Conservation (phyloP, 2,329 filamentous ascomycete species). For the Aspergillus tamarii region DNA sequence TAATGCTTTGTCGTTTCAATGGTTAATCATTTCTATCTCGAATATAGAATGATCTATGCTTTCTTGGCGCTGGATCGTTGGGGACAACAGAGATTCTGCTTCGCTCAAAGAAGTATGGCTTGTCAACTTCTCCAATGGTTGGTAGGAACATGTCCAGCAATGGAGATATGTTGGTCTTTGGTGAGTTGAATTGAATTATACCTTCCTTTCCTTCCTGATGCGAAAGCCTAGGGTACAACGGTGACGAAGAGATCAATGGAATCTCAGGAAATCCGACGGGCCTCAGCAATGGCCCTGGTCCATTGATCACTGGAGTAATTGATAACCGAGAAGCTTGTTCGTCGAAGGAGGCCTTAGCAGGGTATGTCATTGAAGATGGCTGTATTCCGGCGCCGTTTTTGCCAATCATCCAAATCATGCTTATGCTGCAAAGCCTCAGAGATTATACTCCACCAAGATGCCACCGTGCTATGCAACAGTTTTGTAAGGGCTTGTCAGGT, state of each 20-base stretch:
- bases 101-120: slow-evolving; percentile 11
- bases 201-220: neutral
- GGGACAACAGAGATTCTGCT: slow-evolving; percentile 20
- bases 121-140: slow-evolving; percentile 4
- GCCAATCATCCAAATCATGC: neutral
- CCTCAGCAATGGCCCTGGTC: neutral
- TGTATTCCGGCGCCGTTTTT: neutral
- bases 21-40: slow-evolving; percentile 44
- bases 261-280: neutral
- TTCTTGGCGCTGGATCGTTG: slow-evolving; percentile 46
- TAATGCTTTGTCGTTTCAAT: slow-evolving; percentile 22
- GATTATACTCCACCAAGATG: neutral
- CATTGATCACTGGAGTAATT: neutral
- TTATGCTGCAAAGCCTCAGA: neutral
- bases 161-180: neutral
- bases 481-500: neutral
- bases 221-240: neutral
- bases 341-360: neutral
- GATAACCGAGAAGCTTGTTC: neutral
- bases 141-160: neutral
- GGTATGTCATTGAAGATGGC: neutral
- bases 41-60: slow-evolving; percentile 59
- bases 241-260: neutral
- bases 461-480: neutral
- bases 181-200: neutral